A percentile compares a stretch with the other conserved stretches of the same genome.
These are phyloP conservation scores for Ramularia collo-cygni DNA, from an alignment of 2,329 filamentous ascomycete species.

Conservation along the genomic window DNA sequence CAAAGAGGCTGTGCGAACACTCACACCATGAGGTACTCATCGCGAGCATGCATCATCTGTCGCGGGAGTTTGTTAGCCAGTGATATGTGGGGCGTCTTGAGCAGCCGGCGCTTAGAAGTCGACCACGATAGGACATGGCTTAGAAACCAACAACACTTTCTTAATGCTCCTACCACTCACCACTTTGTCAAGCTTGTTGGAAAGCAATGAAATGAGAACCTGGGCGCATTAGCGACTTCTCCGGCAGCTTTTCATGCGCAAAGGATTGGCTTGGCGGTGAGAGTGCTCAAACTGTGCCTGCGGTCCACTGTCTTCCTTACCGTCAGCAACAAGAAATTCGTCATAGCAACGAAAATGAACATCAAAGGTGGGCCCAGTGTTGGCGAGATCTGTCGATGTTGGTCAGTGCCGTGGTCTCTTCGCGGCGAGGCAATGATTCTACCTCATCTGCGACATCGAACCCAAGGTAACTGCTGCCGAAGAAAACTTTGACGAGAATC, in stretches of 20 bases:
- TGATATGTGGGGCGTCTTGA: conserved; percentile 18
- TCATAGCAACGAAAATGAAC: conserved; percentile 69
- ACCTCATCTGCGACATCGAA: conserved; percentile 51
- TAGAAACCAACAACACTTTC: no score
- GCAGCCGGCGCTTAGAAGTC: conserved; percentile 18
- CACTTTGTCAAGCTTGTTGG: conserved; percentile 21
- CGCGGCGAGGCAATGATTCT: conserved; percentile 15
- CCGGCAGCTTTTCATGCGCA: conserved; percentile 27
- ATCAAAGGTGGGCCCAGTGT: conserved; percentile 47
- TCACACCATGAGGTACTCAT: conserved; percentile 75
- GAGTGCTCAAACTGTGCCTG: no score
- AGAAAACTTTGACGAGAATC: conserved; percentile 58
- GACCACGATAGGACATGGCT: neutral
- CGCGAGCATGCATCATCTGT: conserved; percentile 51
- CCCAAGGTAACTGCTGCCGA: conserved; percentile 67
- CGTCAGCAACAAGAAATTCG: conserved; percentile 71
- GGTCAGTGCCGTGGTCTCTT: conserved; percentile 10
- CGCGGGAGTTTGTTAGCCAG: conserved; percentile 25
- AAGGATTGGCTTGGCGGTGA: no score
- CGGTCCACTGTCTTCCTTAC: conserved; percentile 32
- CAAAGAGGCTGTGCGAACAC: conserved; percentile 33
- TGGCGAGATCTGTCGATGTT: conserved; percentile 35
- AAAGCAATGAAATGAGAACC: conserved; percentile 25
- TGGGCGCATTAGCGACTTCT: conserved; percentile 27
- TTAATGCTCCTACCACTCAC: conserved; percentile 5